These are phyloP conservation scores for Butyriboletus loyo DNA, from an alignment of 768 basidiomycete genomes.

Conservation along the genomic window DNA sequence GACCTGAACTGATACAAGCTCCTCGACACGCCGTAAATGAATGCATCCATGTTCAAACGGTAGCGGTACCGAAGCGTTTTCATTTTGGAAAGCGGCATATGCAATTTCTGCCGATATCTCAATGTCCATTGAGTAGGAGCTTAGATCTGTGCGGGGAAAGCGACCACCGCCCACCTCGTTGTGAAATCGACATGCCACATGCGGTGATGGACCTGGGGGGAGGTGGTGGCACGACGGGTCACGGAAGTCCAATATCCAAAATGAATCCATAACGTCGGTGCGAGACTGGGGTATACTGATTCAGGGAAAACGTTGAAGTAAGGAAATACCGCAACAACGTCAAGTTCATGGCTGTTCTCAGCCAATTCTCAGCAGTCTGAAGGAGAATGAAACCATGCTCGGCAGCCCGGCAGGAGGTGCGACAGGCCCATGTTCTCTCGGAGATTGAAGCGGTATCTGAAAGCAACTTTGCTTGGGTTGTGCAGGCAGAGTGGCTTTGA, in stretches of 20 bases:
- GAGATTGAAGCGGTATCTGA: constrained; percentile 25
- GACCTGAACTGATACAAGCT: not conserved
- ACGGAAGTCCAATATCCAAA: not conserved
- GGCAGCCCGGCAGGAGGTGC: constrained; percentile 25
- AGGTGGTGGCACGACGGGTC: not conserved
- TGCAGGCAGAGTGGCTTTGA: constrained; percentile 34
- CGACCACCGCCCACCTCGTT: not conserved
- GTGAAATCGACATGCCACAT: not conserved
- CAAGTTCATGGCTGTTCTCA: not conserved
- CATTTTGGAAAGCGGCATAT: constrained; percentile 14
- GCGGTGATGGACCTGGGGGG: not conserved
- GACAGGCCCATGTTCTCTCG: constrained; percentile 8
- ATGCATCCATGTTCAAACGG: not conserved
- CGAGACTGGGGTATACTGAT: not conserved
- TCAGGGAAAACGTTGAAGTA: not conserved
- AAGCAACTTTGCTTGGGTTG: constrained; percentile 27
- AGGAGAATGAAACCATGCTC: constrained; percentile 10
- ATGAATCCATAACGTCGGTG: not conserved
- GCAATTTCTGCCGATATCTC: constrained; percentile 1
- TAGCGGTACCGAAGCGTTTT: constrained; percentile 5
- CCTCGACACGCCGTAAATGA: not conserved
- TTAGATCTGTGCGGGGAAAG: constrained; percentile 1
- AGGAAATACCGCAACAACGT: not conserved
- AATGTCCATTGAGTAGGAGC: not conserved
- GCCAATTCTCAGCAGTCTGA: not conserved